A percentile compares a stretch with the other conserved stretches of the same genome.
These are phyloP conservation scores for Syzygium oleosum DNA, from an alignment of 345 rosid genomes.

Conservation along the genomic window DNA sequence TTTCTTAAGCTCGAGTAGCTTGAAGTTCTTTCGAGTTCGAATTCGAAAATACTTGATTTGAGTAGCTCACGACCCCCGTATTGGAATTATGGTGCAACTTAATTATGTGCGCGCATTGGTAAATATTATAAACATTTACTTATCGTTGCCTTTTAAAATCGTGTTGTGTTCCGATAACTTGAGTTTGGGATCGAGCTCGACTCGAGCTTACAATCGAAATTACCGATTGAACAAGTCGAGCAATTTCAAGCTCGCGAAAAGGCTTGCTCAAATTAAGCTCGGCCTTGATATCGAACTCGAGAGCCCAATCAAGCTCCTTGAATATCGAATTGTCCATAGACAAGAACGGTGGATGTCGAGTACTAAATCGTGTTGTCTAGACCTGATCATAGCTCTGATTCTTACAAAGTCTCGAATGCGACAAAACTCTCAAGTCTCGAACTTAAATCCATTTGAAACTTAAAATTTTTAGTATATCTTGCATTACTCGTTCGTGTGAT, in stretches of 20 bases:
- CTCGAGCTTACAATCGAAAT: no score
- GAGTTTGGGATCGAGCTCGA: no score
- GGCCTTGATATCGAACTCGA: no score
- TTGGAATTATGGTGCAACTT: background rate
- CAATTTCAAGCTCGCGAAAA: no score
- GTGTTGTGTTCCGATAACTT: background rate
- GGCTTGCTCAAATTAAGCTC: no score
- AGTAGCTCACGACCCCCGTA: background rate
- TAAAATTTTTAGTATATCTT: background rate
- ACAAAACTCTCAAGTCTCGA: background rate
- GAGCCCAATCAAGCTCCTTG: no score
- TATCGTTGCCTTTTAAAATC: background rate
- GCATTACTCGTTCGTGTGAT: background rate
- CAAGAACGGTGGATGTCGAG: no score
- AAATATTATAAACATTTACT: background rate
- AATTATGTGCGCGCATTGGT: background rate
- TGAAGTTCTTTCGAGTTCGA: background rate
- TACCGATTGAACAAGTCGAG: no score
- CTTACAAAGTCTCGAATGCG: background rate
- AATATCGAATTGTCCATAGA: no score
- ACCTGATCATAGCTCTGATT: no score
- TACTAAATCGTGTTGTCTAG: no score
- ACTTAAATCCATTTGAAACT: background rate
- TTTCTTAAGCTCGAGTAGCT: background rate
- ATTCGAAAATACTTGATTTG: background rate